phyloP scores from a whole-genome alignment of 2,329 filamentous ascomycete genomes.

The Trichothecium sympodiale region DNA sequence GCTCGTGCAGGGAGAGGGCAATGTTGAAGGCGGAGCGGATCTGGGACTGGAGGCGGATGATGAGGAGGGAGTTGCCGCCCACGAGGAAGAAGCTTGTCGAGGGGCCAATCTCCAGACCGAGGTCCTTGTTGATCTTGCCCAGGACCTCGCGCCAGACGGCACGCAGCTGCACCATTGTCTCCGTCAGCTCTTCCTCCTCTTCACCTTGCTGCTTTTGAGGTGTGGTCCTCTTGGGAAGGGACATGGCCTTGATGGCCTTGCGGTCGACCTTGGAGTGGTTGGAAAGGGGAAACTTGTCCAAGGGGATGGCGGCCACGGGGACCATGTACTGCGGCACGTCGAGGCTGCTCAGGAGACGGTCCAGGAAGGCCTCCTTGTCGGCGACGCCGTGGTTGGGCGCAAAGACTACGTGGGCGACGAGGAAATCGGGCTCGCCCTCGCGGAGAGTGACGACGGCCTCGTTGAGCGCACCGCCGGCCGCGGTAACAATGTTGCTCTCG shows the following conservation, averaged over 20 bases:
- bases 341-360: not conserved
- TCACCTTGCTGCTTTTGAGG: too few relatives aligned
- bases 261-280: constrained; percentile 2
- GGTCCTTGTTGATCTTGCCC: too few relatives aligned
- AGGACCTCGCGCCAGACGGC: not conserved
- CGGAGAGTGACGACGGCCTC: constrained; percentile 1
- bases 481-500: constrained; percentile 6
- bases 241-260: too few relatives aligned
- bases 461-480: constrained; percentile 1
- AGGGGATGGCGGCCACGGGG: not conserved
- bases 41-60: constrained; percentile 6
- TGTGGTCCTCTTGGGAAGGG: too few relatives aligned
- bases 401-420: constrained; percentile 4
- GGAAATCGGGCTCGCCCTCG: not conserved
- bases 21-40: constrained; percentile 5
- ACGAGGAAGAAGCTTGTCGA: constrained; percentile 8
- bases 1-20: constrained; percentile 4
- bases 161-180: not conserved
- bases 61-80: constrained; percentile 8
- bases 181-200: not conserved
- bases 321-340: constrained; percentile 1
- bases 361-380: not conserved
- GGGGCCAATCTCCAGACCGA: too few relatives aligned
- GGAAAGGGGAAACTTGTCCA: constrained; percentile 1
- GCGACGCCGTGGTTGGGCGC: constrained; percentile 1